Percentiles rank a stretch among this genome's conserved stretches.
Evolutionary conservation across 805 yeast genomes (phyloP).

Genomic region (Maudiozyma turicensis): DNA sequence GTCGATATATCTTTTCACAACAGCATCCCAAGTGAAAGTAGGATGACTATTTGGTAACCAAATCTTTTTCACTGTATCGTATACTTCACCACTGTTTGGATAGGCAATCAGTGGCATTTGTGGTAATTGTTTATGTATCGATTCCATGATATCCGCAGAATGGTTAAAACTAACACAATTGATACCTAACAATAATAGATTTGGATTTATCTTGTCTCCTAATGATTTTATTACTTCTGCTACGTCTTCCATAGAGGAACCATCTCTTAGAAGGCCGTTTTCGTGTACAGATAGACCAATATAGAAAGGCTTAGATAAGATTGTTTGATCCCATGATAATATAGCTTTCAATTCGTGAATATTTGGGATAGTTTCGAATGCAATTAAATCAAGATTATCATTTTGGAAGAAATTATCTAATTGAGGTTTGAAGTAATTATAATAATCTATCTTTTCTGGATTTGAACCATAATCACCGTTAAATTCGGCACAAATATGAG

Average conservation of each 20-base stretch:
- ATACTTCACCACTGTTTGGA: constrained; percentile 70
- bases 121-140: constrained; percentile 14
- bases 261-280: constrained; percentile 38
- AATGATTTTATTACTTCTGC: constrained; percentile 14
- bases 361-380: constrained; percentile 67
- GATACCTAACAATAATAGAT: constrained; percentile 48
- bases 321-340: constrained; percentile 30
- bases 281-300: constrained; percentile 35
- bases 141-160: constrained; percentile 33
- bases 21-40: constrained; percentile 30
- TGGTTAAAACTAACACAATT: constrained; percentile 50
- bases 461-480: constrained; percentile 49
- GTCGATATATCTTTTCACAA: constrained; percentile 33
- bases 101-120: constrained; percentile 42
- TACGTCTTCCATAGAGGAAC: constrained; percentile 34
- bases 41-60: constrained; percentile 32
- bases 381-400: constrained; percentile 44
- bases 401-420: constrained; percentile 41
- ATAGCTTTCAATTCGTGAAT: constrained; percentile 46
- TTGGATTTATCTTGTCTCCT: constrained; percentile 15
- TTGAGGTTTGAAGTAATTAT: constrained; percentile 26
- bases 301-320: constrained; percentile 36
- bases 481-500: constrained; percentile 59
- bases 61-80: constrained; percentile 37
- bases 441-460: constrained; percentile 23